These are phyloP conservation scores for Hyaloscypha finlandica DNA, from an alignment of 495 filamentous ascomycete genomes.

Conservation along the genomic window DNA sequence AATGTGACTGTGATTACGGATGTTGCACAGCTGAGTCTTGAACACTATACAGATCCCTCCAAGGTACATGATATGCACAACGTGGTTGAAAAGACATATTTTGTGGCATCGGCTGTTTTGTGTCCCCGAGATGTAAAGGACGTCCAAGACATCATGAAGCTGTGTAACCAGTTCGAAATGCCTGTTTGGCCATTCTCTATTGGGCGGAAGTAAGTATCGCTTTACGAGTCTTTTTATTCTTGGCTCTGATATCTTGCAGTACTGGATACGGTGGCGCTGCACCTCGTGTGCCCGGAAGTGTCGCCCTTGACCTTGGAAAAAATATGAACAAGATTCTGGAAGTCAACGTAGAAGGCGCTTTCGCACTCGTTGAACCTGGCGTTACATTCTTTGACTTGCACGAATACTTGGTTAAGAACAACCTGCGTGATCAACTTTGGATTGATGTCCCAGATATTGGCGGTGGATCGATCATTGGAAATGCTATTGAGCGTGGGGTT, in stretches of 20 bases:
- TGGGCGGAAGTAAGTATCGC: slow-evolving; percentile 43
- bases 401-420: slow-evolving; percentile 48
- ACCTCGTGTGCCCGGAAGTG: slow-evolving; percentile 52
- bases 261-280: slow-evolving; percentile 62
- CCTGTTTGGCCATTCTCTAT: slow-evolving; percentile 58
- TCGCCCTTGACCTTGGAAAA: slow-evolving; percentile 55
- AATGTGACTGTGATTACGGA: slow-evolving; percentile 33
- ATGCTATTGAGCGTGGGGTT: slow-evolving; percentile 54
- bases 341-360: slow-evolving; percentile 52
- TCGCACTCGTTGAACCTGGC: slow-evolving; percentile 57
- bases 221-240: not conserved
- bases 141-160: slow-evolving; percentile 48
- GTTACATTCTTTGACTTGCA: slow-evolving; percentile 57
- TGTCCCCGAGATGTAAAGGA: slow-evolving; percentile 45
- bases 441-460: slow-evolving; percentile 57
- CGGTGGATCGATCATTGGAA: slow-evolving; percentile 50
- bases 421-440: slow-evolving; percentile 46
- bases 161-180: slow-evolving; percentile 49
- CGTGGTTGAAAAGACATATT: slow-evolving; percentile 26
- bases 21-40: slow-evolving; percentile 20
- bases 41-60: slow-evolving; percentile 31
- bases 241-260: not conserved
- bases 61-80: slow-evolving; percentile 36
- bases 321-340: slow-evolving; percentile 57
- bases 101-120: slow-evolving; percentile 45